Evolutionary conservation across 2,329 filamentous ascomycete species (phyloP).

Genomic region (Fusarium sp.): DNA sequence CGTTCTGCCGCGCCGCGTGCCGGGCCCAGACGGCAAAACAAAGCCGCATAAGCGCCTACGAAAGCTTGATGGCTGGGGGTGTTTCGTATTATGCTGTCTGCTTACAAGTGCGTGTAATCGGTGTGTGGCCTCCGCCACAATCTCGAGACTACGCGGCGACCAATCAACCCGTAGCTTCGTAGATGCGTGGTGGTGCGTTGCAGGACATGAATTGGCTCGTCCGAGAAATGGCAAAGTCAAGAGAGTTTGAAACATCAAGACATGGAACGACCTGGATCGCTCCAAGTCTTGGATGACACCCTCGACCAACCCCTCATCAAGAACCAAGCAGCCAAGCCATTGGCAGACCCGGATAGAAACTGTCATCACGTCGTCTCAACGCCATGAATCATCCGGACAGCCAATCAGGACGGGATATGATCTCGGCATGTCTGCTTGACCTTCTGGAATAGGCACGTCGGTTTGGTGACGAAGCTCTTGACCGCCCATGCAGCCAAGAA

Average conservation of each 20-base stretch:
- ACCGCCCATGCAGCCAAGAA: slow-evolving; percentile 40
- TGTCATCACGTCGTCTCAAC: neutral
- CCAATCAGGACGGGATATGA: slow-evolving; percentile 8
- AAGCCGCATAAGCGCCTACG: slow-evolving; percentile 20
- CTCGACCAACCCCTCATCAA: neutral
- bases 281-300: slow-evolving; percentile 1
- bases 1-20: neutral
- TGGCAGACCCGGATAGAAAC: slow-evolving; percentile 4
- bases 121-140: slow-evolving; percentile 5
- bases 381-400: neutral
- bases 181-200: neutral
- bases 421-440: slow-evolving; percentile 13
- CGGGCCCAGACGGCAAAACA: neutral
- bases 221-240: neutral
- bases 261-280: neutral
- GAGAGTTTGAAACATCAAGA: slow-evolving; percentile 11
- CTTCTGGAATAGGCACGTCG: slow-evolving; percentile 38
- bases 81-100: slow-evolving; percentile 16
- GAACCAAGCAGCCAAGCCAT: slow-evolving; percentile 8
- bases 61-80: neutral
- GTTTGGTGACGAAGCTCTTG: slow-evolving; percentile 25
- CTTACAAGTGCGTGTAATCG: neutral
- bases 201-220: neutral
- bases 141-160: slow-evolving; percentile 22
- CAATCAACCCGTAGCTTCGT: slow-evolving; percentile 17